Conservation (phyloP, 768 basidiomycete genomes). For the Cytidiella melzeri region DNA sequence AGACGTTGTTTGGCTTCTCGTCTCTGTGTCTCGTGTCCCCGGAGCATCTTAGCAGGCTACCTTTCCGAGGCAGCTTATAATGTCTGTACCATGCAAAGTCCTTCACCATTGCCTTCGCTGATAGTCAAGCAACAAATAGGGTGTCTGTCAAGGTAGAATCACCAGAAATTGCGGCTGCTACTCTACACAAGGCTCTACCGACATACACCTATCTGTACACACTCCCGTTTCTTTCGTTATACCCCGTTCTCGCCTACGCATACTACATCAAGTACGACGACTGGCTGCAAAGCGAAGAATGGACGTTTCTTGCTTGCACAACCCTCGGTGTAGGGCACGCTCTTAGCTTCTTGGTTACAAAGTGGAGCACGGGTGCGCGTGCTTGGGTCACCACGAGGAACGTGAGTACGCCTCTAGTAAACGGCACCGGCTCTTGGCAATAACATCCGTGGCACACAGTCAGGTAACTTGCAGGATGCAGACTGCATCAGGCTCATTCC, state of each 20-base stretch:
- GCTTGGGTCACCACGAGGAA: slow-evolving; percentile 76
- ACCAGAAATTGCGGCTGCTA: slow-evolving; percentile 29
- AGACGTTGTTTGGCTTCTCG: no score
- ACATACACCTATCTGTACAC: slow-evolving; percentile 56
- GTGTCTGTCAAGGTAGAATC: slow-evolving; percentile 29
- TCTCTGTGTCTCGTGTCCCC: no score
- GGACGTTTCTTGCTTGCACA: slow-evolving; percentile 93
- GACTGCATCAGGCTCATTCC: slow-evolving; percentile 80
- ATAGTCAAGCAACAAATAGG: no score
- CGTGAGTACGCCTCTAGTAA: slow-evolving; percentile 34
- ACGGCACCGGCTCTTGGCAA: not conserved
- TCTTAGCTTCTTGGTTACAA: slow-evolving; percentile 85
- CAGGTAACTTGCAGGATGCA: slow-evolving; percentile 52
- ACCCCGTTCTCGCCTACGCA: slow-evolving; percentile 81
- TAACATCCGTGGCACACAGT: slow-evolving; percentile 30
- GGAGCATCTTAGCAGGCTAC: no score
- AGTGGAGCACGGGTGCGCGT: slow-evolving; percentile 78
- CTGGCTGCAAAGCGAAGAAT: slow-evolving; percentile 91
- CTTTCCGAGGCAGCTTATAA: no score
- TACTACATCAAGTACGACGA: slow-evolving; percentile 89
- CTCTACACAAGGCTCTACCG: slow-evolving; percentile 29
- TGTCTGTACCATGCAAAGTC: no score
- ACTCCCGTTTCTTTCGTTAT: slow-evolving; percentile 71
- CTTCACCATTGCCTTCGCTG: no score
- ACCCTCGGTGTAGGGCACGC: slow-evolving; percentile 83